phyloP scores from a whole-genome alignment of 768 basidiomycete genomes.

The Serendipita sp. region DNA sequence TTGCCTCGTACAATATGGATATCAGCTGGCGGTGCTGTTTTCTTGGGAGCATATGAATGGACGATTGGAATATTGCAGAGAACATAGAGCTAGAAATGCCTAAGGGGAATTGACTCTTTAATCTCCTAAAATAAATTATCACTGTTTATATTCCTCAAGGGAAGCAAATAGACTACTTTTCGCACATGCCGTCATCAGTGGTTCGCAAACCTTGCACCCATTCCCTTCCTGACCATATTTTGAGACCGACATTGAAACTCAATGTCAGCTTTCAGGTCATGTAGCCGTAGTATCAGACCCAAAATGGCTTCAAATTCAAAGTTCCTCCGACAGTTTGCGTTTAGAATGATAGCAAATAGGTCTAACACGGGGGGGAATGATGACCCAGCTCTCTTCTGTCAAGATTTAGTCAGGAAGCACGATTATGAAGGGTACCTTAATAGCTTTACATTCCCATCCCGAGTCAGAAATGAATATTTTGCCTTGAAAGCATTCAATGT shows the following conservation, averaged over 20 bases:
- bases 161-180: too few relatives aligned
- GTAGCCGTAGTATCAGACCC: too few relatives aligned
- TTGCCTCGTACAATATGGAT: slow-evolving; percentile 93
- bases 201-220: too few relatives aligned
- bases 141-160: too few relatives aligned
- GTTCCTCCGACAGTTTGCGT: too few relatives aligned
- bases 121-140: too few relatives aligned
- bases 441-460: slow-evolving; percentile 54
- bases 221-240: too few relatives aligned
- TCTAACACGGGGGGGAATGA: background rate
- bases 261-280: too few relatives aligned
- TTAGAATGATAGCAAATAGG: background rate
- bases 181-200: too few relatives aligned
- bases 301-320: too few relatives aligned
- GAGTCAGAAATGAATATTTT: slow-evolving; percentile 49
- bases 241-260: too few relatives aligned
- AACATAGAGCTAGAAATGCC: background rate
- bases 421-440: slow-evolving; percentile 69
- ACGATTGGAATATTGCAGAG: slow-evolving; percentile 21
- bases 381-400: slow-evolving; percentile 38
- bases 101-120: too few relatives aligned
- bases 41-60: slow-evolving; percentile 93
- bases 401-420: slow-evolving; percentile 50
- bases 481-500: slow-evolving; percentile 76
- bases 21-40: slow-evolving; percentile 89